Conservation (phyloP, 1,284 basidiomycete species). For the Ustanciosporium gigantosporum region DNA sequence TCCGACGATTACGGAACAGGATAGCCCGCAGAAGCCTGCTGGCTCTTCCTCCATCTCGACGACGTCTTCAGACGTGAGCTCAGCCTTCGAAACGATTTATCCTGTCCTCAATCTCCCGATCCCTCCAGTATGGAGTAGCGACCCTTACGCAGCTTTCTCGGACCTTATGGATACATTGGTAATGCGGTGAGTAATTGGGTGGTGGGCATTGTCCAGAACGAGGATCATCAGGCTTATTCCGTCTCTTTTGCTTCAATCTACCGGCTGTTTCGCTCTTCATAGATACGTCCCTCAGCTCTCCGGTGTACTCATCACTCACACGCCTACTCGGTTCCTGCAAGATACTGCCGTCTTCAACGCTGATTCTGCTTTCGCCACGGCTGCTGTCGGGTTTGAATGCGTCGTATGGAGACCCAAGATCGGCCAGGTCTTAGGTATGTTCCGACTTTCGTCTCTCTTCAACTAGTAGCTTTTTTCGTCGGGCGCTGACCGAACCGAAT, state of each 20-base stretch:
- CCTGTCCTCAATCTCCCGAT: constrained; percentile 51
- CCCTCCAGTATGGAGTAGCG: constrained; percentile 44
- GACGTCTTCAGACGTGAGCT: not conserved
- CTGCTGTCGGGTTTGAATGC: constrained; percentile 76
- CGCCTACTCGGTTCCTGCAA: constrained; percentile 73
- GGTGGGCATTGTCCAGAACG: too few species aligned
- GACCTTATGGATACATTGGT: constrained; percentile 58
- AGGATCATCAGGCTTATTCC: too few species aligned
- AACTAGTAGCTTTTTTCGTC: constrained; percentile 1
- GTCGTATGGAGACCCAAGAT: constrained; percentile 86
- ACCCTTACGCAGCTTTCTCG: constrained; percentile 42
- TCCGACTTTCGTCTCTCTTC: not conserved
- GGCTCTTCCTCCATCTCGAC: too few species aligned
- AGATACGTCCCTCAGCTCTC: constrained; percentile 86
- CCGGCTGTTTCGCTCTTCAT: constrained; percentile 1
- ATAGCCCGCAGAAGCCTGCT: too few species aligned
- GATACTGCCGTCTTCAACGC: constrained; percentile 73
- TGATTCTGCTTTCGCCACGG: constrained; percentile 85
- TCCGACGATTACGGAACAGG: too few species aligned
- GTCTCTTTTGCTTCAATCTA: too few species aligned
- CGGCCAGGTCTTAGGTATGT: constrained; percentile 76
- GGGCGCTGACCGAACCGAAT: not conserved
- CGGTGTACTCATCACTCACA: constrained; percentile 86
- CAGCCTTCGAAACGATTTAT: constrained; percentile 46
- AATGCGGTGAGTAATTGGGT: constrained; percentile 54